These are phyloP conservation scores for Scutellaria galericulata DNA, from an alignment of 257 asterid species.

Conservation along the genomic window DNA sequence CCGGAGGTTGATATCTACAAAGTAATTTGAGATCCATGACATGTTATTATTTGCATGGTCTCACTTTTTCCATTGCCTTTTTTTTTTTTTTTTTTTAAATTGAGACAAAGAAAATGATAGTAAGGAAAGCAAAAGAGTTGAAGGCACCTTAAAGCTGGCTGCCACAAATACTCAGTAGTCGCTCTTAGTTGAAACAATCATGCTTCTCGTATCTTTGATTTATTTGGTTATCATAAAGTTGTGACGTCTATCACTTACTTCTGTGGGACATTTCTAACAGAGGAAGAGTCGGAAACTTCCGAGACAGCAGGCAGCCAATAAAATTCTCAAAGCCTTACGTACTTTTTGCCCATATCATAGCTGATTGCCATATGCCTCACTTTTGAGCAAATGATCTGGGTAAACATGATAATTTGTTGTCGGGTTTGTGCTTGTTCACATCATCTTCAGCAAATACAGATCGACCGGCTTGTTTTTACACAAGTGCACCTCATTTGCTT, in stretches of 20 bases:
- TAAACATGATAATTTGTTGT: constrained; percentile 1
- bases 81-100: neutral
- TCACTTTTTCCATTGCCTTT: neutral
- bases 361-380: neutral
- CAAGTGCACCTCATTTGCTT: constrained; percentile 31
- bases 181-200: no score
- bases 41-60: neutral
- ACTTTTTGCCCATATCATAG: neutral
- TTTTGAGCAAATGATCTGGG: neutral
- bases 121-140: neutral
- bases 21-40: constrained; percentile 13
- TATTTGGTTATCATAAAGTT: constrained; percentile 10
- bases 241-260: constrained; percentile 20
- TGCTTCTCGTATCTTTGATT: neutral
- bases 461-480: constrained; percentile 22
- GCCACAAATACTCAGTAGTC: no score
- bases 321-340: constrained; percentile 24
- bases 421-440: constrained; percentile 17
- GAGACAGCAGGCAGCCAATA: constrained; percentile 59
- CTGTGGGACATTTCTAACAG: constrained; percentile 47
- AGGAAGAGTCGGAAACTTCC: constrained; percentile 75
- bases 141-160: no score
- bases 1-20: neutral
- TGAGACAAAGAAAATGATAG: neutral
- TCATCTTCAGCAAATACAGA: constrained; percentile 5